A percentile compares a stretch with the other conserved stretches of the same genome.
These are phyloP conservation scores for Cladorrhinum sp. DNA, from an alignment of 2,329 filamentous ascomycete species.

Conservation along the genomic window DNA sequence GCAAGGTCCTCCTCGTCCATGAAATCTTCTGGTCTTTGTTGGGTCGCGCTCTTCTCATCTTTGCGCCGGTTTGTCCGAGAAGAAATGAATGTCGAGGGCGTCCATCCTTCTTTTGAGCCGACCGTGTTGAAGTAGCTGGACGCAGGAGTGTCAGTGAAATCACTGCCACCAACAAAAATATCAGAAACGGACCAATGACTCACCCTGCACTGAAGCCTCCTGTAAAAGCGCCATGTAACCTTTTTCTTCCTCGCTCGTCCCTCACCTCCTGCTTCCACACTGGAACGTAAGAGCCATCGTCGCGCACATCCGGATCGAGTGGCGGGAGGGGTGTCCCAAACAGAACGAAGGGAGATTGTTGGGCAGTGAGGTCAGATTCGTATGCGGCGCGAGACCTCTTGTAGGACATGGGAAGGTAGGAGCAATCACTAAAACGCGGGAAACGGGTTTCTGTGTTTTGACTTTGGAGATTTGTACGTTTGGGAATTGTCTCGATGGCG, in stretches of 20 bases:
- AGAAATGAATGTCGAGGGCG: slow-evolving; percentile 86
- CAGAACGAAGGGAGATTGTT: slow-evolving; percentile 69
- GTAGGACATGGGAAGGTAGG: slow-evolving; percentile 58
- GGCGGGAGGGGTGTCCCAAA: slow-evolving; percentile 85
- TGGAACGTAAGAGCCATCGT: slow-evolving; percentile 89
- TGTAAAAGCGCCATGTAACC: slow-evolving; percentile 93
- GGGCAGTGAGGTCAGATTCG: slow-evolving; percentile 67
- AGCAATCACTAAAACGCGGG: neutral
- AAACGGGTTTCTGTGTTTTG: neutral
- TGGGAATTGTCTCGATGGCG: neutral
- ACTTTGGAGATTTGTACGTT: neutral
- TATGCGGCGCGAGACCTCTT: slow-evolving; percentile 78
- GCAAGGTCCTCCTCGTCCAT: slow-evolving; percentile 98
- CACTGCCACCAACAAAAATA: neutral
- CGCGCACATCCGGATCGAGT: slow-evolving; percentile 69
- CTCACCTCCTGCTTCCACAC: slow-evolving; percentile 98
- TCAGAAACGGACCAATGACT: slow-evolving; percentile 32
- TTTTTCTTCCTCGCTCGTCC: slow-evolving; percentile 85
- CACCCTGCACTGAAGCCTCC: slow-evolving; percentile 96
- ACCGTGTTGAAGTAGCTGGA: slow-evolving; percentile 93
- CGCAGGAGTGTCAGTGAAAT: slow-evolving; percentile 4
- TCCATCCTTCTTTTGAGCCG: slow-evolving; percentile 97
- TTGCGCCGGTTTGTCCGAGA: slow-evolving; percentile 77
- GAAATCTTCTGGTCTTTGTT: slow-evolving; percentile 78
- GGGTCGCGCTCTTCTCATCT: slow-evolving; percentile 50